These are phyloP conservation scores for Chondrostereum purpureum DNA, from an alignment of 1,284 basidiomycete species.

Conservation along the genomic window DNA sequence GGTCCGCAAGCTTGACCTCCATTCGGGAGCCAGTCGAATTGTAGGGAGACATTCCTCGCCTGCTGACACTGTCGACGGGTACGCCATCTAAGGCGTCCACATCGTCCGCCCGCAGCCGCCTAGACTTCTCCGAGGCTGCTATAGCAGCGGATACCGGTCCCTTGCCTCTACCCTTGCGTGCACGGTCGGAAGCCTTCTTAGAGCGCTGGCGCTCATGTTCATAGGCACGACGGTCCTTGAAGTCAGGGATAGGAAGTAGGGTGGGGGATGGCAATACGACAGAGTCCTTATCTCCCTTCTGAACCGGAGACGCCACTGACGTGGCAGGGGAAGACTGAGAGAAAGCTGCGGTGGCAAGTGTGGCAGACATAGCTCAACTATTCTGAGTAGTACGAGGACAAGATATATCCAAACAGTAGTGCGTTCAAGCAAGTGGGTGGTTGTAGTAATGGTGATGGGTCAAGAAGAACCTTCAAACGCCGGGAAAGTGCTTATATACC, in stretches of 20 bases:
- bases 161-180: slow-evolving; percentile 25
- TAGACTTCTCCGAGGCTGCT: slow-evolving; percentile 15
- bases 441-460: neutral
- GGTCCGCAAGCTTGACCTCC: slow-evolving; percentile 39
- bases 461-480: neutral
- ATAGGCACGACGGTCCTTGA: slow-evolving; percentile 39
- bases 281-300: too few relatives aligned
- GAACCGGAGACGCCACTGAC: too few relatives aligned
- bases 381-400: neutral
- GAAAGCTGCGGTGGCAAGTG: neutral
- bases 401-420: neutral
- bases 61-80: slow-evolving; percentile 6
- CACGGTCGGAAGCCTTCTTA: slow-evolving; percentile 36
- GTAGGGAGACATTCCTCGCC: neutral
- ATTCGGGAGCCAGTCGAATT: slow-evolving; percentile 14
- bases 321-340: neutral
- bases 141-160: slow-evolving; percentile 7
- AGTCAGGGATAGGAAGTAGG: slow-evolving; percentile 6
- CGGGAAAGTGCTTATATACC: too few relatives aligned
- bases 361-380: neutral
- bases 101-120: slow-evolving; percentile 13
- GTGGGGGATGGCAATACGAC: neutral
- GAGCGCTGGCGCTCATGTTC: slow-evolving; percentile 43
- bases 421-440: too few relatives aligned
- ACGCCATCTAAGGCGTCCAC: slow-evolving; percentile 14